A percentile compares a stretch with the other conserved stretches of the same genome.
These are phyloP conservation scores for Rhodosporidiobolus sp. DNA, from an alignment of 768 basidiomycete genomes.

Conservation along the genomic window DNA sequence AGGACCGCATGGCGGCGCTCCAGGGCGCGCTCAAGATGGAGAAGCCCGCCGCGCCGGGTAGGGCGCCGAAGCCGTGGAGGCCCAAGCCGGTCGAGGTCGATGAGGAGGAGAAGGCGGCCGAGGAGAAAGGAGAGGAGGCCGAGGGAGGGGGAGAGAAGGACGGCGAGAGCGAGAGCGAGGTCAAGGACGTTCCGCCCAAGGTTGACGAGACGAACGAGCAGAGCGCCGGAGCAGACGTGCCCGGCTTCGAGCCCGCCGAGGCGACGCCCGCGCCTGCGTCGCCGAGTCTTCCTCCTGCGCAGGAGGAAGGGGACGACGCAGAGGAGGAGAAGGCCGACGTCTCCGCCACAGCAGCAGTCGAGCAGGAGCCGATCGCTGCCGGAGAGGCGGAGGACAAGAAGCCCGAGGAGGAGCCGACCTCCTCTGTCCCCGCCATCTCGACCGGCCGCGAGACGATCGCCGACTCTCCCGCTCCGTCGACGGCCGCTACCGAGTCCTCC, in stretches of 20 bases:
- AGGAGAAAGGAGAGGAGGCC: conserved; percentile 52
- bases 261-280: not conserved
- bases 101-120: too few species aligned
- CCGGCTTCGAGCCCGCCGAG: conserved; percentile 30
- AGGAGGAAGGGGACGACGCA: not conserved
- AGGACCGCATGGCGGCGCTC: conserved; percentile 91
- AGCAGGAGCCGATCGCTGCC: not conserved
- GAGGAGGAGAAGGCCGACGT: not conserved
- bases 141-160: not conserved
- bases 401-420: not conserved
- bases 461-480: not conserved
- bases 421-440: not conserved
- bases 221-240: conserved; percentile 9
- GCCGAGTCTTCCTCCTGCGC: not conserved
- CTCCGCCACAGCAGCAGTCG: not conserved
- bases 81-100: conserved; percentile 58
- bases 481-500: conserved; percentile 6
- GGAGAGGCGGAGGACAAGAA: not conserved
- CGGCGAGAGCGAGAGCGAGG: conserved; percentile 10
- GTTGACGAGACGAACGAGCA: conserved; percentile 6
- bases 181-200: conserved; percentile 18
- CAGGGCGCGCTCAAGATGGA: conserved; percentile 74
- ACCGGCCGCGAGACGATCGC: not conserved
- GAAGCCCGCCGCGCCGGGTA: conserved; percentile 54
- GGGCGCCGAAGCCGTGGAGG: conserved; percentile 56